Evolutionary conservation across 2,329 filamentous ascomycete species (phyloP), one percentile per base, ranked within the genome.

Genomic region (Talaromyces atroroseus): DNA sequence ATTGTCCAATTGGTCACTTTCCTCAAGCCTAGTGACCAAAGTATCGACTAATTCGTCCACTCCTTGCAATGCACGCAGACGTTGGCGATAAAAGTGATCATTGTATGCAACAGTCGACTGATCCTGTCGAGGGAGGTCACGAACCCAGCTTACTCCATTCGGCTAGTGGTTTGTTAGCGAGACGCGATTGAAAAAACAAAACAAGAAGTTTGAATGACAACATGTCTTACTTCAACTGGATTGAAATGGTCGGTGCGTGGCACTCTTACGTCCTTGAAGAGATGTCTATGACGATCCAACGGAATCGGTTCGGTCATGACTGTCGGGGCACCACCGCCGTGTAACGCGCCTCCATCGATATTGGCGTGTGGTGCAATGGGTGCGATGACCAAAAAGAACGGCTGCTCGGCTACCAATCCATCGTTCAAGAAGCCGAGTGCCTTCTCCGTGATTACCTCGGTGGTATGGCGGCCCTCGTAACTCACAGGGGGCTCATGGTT

Each of bases 291-390:
- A 45, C 85, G 76, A 44, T 82, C 73, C 0, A 84, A 78, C 0
- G 85, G 78, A 16, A 87, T 75, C 0, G 84, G 84, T 0, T 76
- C 75, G 5, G 75, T 72, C 65, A 81, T 77, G 0, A 60, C 57
- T 1, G 67, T 49, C 10, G 59, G 59, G 10, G 63, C 64, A 21
- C 61, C 57, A 45, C 68, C 61, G 2, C 63, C 59, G 57, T 65
- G 48, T 42, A 60, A 59, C 48, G 59, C 61, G 2, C 29, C 49
- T 7, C 78, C 76, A 44, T 77, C 65, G 3, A 80, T 72, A 58
- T 85, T 83, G 21, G 79, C 79, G 62, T 90, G 87, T 0, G 87
- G 87, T 0, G 82, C 86, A 5, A 86, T 78, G 0, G 87, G 87
- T 0, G 86, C 82, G 8, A 88, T 76, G 0, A 78, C 79, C 3